Base-by-base conservation (phyloP, 108 stramenopile genomes). In the Schizochytrium sp. region DNA sequence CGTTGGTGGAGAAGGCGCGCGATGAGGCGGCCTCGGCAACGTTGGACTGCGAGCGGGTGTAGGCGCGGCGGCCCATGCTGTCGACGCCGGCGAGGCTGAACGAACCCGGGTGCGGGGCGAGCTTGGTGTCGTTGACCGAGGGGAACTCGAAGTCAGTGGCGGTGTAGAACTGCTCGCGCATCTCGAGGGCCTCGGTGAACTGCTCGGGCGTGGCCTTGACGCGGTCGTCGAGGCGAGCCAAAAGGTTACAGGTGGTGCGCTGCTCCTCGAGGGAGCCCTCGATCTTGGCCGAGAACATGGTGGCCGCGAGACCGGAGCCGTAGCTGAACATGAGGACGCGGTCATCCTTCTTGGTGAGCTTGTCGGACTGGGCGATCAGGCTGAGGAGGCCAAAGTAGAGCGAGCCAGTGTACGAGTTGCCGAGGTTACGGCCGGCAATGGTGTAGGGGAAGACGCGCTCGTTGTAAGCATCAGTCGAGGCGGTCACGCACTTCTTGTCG, bases 361-460 rank as follows among this genome's bases (percentile, higher is more conserved):
- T 92, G 29, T 60, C n/a, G 48, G 72, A n/a, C 19, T 83, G 45
- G 45, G 34, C 96, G 28, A 98, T 89, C 23, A 99, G 88, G 60
- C 95, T 96, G 6, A 95, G 94, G 59, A 99, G 88, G 53, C 97
- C 97, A 6, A 97, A 90, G 91, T 97, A 98, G 23, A 99, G 97
- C 58, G 95, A 94, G 2, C 97, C 98, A 0, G 98, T 96, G 95
- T 99, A 99, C 10, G 97, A 98, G 93, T 99, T 99, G 48, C 98
- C 98, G 43, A 99, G 95, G 57, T 95, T 63, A 89, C 92, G 48
- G 76, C 76, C 45, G 23, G 76, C 76, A 16, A 25, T 14, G 0
- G 76, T 83, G 76, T 83, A 83, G 90, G 92, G 10, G 91, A 55
- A 18, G 60, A 21, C 71, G 44, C 93, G 90, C 57, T 88, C 44